Conservation (phyloP, 805 yeast genomes). For the Kodamaea restingae region DNA sequence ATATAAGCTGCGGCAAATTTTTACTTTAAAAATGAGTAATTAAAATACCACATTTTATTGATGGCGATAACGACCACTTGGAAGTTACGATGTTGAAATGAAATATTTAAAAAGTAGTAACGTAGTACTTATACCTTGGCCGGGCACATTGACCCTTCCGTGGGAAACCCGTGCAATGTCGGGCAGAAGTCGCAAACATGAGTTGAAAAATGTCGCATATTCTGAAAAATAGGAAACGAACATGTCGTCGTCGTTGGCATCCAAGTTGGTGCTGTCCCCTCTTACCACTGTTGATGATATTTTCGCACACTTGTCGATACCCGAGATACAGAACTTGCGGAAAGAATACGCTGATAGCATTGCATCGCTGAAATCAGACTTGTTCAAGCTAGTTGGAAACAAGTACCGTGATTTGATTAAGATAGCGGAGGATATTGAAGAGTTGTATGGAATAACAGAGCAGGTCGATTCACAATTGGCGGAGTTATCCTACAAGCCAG, state of each 20-base stretch:
- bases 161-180: neutral
- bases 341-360: conserved; percentile 25
- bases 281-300: conserved; percentile 31
- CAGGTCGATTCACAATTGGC: conserved; percentile 24
- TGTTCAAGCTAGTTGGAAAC: conserved; percentile 36
- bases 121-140: too few species aligned
- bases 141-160: too few species aligned
- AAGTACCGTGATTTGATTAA: conserved; percentile 42
- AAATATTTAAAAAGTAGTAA: too few species aligned
- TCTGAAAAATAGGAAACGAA: neutral
- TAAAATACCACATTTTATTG: too few species aligned
- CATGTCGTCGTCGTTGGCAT: conserved; percentile 4
- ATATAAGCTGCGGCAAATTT: conserved; percentile 4
- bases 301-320: conserved; percentile 28
- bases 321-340: conserved; percentile 30
- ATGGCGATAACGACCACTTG: too few species aligned
- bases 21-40: neutral
- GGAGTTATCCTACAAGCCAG: conserved; percentile 28
- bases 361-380: conserved; percentile 26
- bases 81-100: too few species aligned
- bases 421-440: conserved; percentile 41
- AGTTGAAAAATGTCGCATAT: neutral
- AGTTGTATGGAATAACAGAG: conserved; percentile 23
- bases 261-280: conserved; percentile 7
- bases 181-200: neutral